Percentiles rank a stretch among this genome's conserved stretches.
These are phyloP conservation scores for Suhomyces terraborum DNA, from an alignment of 1,139 yeast genomes.

Conservation along the genomic window DNA sequence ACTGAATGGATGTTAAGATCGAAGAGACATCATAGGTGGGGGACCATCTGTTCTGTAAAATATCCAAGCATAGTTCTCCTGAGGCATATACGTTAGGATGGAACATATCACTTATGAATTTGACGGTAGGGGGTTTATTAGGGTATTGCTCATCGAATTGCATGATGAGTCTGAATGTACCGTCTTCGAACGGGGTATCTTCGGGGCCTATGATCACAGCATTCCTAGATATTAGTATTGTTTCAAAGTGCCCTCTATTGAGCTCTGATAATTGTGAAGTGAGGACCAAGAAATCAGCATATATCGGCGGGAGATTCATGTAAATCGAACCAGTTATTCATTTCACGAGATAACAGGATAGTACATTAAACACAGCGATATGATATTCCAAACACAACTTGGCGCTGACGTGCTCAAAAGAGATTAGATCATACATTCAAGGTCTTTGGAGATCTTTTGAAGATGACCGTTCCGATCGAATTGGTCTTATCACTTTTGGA, in stretches of 20 bases:
- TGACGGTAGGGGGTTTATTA: slow-evolving; percentile 91
- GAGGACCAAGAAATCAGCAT: no score
- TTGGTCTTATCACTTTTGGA: neutral
- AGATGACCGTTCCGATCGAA: no score
- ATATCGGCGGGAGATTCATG: no score
- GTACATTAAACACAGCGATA: no score
- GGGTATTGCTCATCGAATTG: slow-evolving; percentile 98
- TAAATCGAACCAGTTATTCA: no score
- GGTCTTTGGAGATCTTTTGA: neutral
- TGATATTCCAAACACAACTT: no score
- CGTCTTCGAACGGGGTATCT: slow-evolving; percentile 97
- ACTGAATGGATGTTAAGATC: slow-evolving; percentile 83
- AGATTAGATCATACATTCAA: neutral
- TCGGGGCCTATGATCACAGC: slow-evolving; percentile 98
- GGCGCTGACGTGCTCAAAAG: no score
- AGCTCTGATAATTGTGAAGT: no score
- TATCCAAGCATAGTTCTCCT: slow-evolving; percentile 95
- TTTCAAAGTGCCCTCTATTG: neutral
- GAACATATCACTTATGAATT: slow-evolving; percentile 91
- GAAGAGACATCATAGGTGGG: slow-evolving; percentile 99
- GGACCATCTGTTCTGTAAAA: slow-evolving; percentile 95
- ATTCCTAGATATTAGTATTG: slow-evolving; percentile 48
- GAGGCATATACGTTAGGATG: slow-evolving; percentile 96
- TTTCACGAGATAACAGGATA: no score
- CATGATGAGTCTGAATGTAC: slow-evolving; percentile 83